These are phyloP conservation scores for Penicillium coffeae DNA, from an alignment of 495 filamentous ascomycete genomes.

Conservation along the genomic window DNA sequence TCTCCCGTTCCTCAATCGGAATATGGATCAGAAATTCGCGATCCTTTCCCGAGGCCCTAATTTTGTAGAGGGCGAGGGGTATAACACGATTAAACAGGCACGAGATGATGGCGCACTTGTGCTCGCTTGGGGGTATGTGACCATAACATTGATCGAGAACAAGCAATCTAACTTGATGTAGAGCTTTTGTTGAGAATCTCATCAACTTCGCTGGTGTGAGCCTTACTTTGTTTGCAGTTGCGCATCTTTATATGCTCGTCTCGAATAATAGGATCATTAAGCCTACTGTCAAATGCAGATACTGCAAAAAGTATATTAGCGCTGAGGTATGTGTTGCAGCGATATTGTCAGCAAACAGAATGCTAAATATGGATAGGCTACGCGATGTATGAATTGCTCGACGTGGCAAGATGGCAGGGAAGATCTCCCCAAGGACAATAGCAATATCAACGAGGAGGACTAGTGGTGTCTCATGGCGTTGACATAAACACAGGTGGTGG, in stretches of 20 bases:
- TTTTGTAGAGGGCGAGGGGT: conserved; percentile 43
- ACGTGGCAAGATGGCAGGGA: conserved; percentile 78
- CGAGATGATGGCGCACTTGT: conserved; percentile 67
- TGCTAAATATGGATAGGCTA: conserved; percentile 37
- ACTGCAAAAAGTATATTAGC: conserved; percentile 65
- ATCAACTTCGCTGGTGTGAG: conserved; percentile 66
- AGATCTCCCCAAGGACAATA: conserved; percentile 30
- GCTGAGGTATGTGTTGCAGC: conserved; percentile 50
- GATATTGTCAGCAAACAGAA: background rate
- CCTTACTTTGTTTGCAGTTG: conserved; percentile 60
- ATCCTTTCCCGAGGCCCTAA: conserved; percentile 56
- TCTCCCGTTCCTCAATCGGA: conserved; percentile 63
- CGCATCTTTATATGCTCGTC: conserved; percentile 59
- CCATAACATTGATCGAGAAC: background rate
- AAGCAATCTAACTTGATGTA: conserved; percentile 14
- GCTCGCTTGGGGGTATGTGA: conserved; percentile 63
- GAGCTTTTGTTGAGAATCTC: conserved; percentile 61
- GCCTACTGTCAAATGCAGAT: conserved; percentile 63
- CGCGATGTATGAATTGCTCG: conserved; percentile 66
- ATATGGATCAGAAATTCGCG: conserved; percentile 73
- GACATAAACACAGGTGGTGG: too few relatives aligned
- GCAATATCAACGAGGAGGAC: background rate
- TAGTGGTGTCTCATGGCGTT: too few relatives aligned
- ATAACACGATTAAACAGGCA: conserved; percentile 67
- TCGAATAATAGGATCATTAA: conserved; percentile 68